Conservation (phyloP, 164 flowering plant species). For the Litsea cubeba region DNA sequence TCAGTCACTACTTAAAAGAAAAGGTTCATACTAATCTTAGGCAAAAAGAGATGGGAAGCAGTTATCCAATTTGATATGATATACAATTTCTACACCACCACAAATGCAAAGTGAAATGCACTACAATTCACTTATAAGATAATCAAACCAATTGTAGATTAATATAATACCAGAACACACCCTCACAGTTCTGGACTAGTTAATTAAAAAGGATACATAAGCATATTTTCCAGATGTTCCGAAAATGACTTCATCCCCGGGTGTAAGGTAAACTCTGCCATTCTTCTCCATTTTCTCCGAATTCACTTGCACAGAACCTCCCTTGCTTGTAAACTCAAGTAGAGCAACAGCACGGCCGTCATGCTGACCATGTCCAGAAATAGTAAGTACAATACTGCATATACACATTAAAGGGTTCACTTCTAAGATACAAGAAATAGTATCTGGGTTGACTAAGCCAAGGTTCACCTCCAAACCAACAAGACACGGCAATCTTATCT, state of each 20-base stretch:
- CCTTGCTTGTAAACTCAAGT: slow-evolving; percentile 74
- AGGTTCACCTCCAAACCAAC: background rate
- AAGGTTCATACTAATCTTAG: no score
- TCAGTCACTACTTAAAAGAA: no score
- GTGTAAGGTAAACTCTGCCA: slow-evolving; percentile 37
- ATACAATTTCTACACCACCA: background rate
- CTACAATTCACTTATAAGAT: no score
- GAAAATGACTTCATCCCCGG: slow-evolving; percentile 86
- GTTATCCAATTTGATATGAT: background rate
- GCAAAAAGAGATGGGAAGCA: background rate
- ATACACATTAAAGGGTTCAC: slow-evolving; percentile 31
- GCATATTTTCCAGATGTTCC: slow-evolving; percentile 60
- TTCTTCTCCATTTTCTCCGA: slow-evolving; percentile 52
- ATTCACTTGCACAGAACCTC: slow-evolving; percentile 74
- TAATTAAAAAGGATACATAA: slow-evolving; percentile 65
- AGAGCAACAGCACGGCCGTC: slow-evolving; percentile 48
- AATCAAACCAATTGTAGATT: no score
- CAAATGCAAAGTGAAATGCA: no score
- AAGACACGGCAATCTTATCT: background rate
- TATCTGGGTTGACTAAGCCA: slow-evolving; percentile 2
- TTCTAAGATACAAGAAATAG: slow-evolving; percentile 14
- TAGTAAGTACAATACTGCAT: slow-evolving; percentile 45
- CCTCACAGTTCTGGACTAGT: background rate
- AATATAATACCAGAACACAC: no score
- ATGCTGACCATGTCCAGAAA: slow-evolving; percentile 63